Evolutionary conservation across 2,329 filamentous ascomycete genomes (phyloP).

Genomic region (Orbilia javanica): DNA sequence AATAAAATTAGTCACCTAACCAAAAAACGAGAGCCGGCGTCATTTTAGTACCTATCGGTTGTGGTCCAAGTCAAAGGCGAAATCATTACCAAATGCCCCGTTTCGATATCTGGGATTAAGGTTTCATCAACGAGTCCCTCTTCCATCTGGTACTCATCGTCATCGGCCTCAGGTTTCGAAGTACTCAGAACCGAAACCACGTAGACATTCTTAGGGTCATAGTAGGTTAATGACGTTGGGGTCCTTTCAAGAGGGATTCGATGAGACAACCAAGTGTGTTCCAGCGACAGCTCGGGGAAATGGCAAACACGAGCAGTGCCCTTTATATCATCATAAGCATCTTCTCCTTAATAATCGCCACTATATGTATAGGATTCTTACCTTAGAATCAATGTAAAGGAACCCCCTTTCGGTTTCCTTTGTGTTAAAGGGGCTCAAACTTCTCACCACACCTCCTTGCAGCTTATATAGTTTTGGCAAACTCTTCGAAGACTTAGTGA

Average conservation of each 20-base stretch:
- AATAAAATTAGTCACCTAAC: background rate
- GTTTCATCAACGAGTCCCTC: constrained; percentile 65
- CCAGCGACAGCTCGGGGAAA: constrained; percentile 78
- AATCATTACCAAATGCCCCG: constrained; percentile 81
- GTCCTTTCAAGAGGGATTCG: constrained; percentile 79
- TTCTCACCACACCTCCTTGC: constrained; percentile 76
- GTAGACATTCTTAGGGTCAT: constrained; percentile 80
- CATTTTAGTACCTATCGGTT: constrained; percentile 71
- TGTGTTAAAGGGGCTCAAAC: constrained; percentile 81
- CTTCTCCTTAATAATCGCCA: background rate
- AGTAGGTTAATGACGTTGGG: constrained; percentile 80
- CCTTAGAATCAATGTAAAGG: constrained; percentile 78
- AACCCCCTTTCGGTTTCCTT: constrained; percentile 83
- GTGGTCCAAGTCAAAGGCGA: constrained; percentile 81
- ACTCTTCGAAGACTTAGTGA: constrained; percentile 84
- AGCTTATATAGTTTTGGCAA: constrained; percentile 80
- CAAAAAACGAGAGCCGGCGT: no score
- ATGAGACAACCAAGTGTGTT: constrained; percentile 80
- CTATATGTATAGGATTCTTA: constrained; percentile 61
- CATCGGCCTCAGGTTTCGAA: constrained; percentile 41
- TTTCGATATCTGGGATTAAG: constrained; percentile 76
- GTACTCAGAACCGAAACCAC: constrained; percentile 72
- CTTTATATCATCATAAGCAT: constrained; percentile 64
- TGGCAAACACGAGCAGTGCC: constrained; percentile 80
- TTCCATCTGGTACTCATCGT: constrained; percentile 56